Percentiles rank a stretch among this genome's conserved stretches.
Conservation (phyloP, 805 yeast species). For the Saturnispora sekii region DNA sequence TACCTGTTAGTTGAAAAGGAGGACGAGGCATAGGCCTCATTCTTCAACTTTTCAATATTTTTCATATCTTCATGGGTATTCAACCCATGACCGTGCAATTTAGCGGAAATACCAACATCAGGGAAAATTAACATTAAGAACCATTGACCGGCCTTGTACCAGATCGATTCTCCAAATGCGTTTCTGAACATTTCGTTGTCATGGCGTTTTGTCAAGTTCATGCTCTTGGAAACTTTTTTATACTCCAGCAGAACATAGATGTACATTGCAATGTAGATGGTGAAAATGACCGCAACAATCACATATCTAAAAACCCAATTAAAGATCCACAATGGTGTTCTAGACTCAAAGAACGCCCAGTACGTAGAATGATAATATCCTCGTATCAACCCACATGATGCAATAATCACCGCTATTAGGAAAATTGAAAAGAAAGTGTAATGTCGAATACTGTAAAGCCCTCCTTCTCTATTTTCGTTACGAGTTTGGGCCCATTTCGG, state of each 20-base stretch:
- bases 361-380: conserved; percentile 57
- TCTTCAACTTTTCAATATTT: conserved; percentile 19
- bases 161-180: conserved; percentile 21
- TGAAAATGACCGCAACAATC: conserved; percentile 50
- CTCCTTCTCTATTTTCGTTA: conserved; percentile 46
- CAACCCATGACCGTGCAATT: conserved; percentile 22
- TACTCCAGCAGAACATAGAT: conserved; percentile 59
- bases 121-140: conserved; percentile 25
- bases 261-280: conserved; percentile 63
- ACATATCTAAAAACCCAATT: conserved; percentile 78
- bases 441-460: conserved; percentile 50
- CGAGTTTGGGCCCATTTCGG: conserved; percentile 14
- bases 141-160: conserved; percentile 24
- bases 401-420: conserved; percentile 60
- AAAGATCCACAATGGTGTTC: conserved; percentile 62
- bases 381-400: conserved; percentile 49
- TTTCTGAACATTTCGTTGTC: conserved; percentile 5
- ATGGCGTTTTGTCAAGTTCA: conserved; percentile 1
- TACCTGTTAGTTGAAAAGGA: background rate
- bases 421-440: conserved; percentile 50
- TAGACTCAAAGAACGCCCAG: conserved; percentile 72
- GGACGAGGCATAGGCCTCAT: conserved; percentile 5
- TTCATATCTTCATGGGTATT: conserved; percentile 20
- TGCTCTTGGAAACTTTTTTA: conserved; percentile 29
- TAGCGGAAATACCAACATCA: conserved; percentile 23